These are phyloP conservation scores for Zelonia costaricensis DNA, from an alignment of 208 protist genomes.

Conservation along the genomic window DNA sequence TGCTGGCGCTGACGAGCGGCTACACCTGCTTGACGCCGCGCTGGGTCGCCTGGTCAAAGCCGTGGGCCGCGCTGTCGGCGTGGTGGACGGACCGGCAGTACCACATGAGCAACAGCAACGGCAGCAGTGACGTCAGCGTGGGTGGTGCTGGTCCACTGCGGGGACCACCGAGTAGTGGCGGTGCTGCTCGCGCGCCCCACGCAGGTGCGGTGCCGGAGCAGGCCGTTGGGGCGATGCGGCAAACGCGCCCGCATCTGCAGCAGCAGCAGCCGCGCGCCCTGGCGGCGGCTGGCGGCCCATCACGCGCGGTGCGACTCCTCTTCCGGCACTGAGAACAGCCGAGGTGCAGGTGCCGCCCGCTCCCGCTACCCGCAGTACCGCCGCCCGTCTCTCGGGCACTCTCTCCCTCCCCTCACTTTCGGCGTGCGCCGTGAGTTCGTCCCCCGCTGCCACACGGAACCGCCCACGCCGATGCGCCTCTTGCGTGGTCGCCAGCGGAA, in stretches of 20 bases:
- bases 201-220: conserved; percentile 10
- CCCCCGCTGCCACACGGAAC: too few species aligned
- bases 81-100: conserved; percentile 30
- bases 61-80: conserved; percentile 60
- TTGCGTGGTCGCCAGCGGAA: too few species aligned
- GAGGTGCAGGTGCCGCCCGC: too few species aligned
- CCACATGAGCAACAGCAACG: background rate
- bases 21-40: conserved; percentile 65
- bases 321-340: too few species aligned
- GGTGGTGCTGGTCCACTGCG: background rate
- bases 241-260: conserved; percentile 19
- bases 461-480: too few species aligned
- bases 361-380: too few species aligned
- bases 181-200: too few species aligned
- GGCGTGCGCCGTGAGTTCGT: too few species aligned
- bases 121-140: background rate
- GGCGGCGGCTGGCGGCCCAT: background rate
- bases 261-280: background rate
- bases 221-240: conserved; percentile 16
- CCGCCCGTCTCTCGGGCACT: too few species aligned
- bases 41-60: conserved; percentile 82
- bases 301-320: background rate
- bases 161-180: conserved; percentile 1
- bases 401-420: too few species aligned
- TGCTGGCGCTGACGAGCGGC: conserved; percentile 42